phyloP scores from a whole-genome alignment of 257 asterid species.

The Lantana camara region DNA sequence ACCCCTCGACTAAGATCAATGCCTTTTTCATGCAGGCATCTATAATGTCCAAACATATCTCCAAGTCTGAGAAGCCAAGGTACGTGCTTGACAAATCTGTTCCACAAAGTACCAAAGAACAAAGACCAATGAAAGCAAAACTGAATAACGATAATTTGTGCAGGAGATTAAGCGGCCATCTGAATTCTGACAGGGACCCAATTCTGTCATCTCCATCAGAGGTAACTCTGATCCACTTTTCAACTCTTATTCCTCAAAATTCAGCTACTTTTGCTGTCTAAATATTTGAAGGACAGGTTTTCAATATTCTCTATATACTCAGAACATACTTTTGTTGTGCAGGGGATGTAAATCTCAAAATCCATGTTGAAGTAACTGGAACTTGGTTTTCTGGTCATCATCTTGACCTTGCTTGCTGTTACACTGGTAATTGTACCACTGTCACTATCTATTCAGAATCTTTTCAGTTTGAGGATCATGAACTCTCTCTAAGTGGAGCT shows the following conservation, averaged over 20 bases:
- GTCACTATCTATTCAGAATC: conserved; percentile 2
- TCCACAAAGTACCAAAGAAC: conserved; percentile 4
- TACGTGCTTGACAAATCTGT: conserved; percentile 36
- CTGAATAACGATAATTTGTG: conserved; percentile 24
- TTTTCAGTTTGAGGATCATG: conserved; percentile 1
- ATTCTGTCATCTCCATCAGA: conserved; percentile 44
- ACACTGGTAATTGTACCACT: neutral
- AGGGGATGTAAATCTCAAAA: conserved; percentile 23
- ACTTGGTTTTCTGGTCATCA: conserved; percentile 5
- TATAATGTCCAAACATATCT: conserved; percentile 71
- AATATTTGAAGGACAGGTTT: neutral
- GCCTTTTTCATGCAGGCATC: conserved; percentile 59
- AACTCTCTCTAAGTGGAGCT: neutral
- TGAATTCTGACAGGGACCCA: conserved; percentile 53
- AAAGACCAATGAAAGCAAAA: neutral
- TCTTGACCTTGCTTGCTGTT: conserved; percentile 6
- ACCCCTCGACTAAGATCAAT: conserved; percentile 6
- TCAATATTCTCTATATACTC: too few relatives aligned
- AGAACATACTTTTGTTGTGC: conserved; percentile 2
- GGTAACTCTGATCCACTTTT: conserved; percentile 36
- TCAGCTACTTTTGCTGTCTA: neutral
- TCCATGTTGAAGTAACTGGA: neutral
- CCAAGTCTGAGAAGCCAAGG: conserved; percentile 70
- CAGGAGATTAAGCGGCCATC: conserved; percentile 73
- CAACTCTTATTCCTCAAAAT: conserved; percentile 16